Conservation (phyloP, 2,329 filamentous ascomycete genomes). For the Remersonia thermophila region DNA sequence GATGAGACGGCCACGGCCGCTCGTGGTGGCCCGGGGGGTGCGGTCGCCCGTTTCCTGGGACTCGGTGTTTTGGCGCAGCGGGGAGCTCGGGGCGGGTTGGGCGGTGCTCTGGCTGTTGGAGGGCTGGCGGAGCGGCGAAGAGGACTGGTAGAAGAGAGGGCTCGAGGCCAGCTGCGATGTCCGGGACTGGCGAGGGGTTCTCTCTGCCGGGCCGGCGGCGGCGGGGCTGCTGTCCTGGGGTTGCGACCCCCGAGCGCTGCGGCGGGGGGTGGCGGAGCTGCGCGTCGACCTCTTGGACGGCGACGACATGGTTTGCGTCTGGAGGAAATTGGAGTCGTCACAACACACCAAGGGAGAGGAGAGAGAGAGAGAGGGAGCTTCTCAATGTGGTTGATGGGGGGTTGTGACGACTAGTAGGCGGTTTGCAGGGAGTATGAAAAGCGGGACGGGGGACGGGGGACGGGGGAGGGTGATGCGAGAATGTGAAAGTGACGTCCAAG, state of each 20-base stretch:
- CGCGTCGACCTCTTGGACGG: slow-evolving; percentile 42
- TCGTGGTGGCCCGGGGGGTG: slow-evolving; percentile 56
- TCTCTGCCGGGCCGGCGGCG: slow-evolving; percentile 16
- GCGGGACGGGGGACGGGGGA: neutral
- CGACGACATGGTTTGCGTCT: slow-evolving; percentile 42
- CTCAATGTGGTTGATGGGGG: too few relatives aligned
- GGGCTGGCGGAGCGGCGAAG: slow-evolving; percentile 43
- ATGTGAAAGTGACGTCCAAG: slow-evolving; percentile 3
- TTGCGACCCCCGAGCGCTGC: too few relatives aligned
- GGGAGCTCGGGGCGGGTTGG: slow-evolving; percentile 40
- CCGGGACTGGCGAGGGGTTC: slow-evolving; percentile 34
- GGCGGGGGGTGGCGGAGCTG: slow-evolving; percentile 36
- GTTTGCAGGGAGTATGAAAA: neutral
- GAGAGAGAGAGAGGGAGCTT: neutral
- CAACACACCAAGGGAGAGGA: too few relatives aligned
- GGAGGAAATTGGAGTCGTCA: neutral
- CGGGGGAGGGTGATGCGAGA: too few relatives aligned
- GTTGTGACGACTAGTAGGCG: neutral
- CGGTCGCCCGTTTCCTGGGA: slow-evolving; percentile 49
- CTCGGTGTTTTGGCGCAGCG: slow-evolving; percentile 46
- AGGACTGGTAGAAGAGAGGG: slow-evolving; percentile 60
- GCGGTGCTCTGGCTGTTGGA: slow-evolving; percentile 39
- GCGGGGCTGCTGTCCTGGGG: too few relatives aligned
- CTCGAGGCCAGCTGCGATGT: slow-evolving; percentile 55
- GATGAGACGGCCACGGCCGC: slow-evolving; percentile 25